Conservation (phyloP, 2,329 filamentous ascomycete genomes). For the Colletotrichum salicis region DNA sequence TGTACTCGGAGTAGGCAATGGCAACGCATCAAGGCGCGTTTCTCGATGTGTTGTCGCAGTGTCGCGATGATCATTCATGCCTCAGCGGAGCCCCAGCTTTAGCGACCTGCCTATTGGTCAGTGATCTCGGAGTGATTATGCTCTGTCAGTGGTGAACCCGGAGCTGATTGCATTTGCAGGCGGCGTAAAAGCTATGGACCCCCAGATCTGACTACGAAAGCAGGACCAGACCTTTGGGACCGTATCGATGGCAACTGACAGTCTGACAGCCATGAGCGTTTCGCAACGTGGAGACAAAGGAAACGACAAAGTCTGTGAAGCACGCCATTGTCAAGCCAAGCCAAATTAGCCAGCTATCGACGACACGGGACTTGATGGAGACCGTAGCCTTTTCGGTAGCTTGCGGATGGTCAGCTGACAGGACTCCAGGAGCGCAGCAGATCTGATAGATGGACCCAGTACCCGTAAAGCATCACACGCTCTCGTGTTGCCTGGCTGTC, state of each 20-base stretch:
- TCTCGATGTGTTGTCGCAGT: background rate
- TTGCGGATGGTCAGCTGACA: background rate
- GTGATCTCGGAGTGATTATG: conserved; percentile 6
- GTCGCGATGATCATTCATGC: conserved; percentile 28
- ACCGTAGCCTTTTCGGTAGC: background rate
- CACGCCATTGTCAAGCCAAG: background rate
- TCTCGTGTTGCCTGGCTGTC: conserved; percentile 16
- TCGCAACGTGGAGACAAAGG: background rate
- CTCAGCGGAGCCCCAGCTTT: background rate
- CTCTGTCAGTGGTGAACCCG: background rate
- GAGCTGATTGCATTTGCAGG: background rate
- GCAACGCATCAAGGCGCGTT: conserved; percentile 11
- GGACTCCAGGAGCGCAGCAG: background rate
- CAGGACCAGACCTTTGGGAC: background rate
- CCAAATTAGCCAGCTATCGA: background rate
- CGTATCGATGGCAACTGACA: background rate
- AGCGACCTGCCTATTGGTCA: conserved; percentile 11
- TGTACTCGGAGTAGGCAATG: conserved; percentile 1
- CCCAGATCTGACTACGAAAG: background rate
- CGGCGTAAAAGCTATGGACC: background rate
- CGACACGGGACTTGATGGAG: background rate
- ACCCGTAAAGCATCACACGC: conserved; percentile 7
- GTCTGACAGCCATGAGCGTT: no score
- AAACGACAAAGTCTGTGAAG: background rate
- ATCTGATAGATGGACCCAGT: conserved; percentile 8